phyloP scores from a whole-genome alignment of 2,329 filamentous ascomycete genomes.

The Allantophomopsis cytisporea region DNA sequence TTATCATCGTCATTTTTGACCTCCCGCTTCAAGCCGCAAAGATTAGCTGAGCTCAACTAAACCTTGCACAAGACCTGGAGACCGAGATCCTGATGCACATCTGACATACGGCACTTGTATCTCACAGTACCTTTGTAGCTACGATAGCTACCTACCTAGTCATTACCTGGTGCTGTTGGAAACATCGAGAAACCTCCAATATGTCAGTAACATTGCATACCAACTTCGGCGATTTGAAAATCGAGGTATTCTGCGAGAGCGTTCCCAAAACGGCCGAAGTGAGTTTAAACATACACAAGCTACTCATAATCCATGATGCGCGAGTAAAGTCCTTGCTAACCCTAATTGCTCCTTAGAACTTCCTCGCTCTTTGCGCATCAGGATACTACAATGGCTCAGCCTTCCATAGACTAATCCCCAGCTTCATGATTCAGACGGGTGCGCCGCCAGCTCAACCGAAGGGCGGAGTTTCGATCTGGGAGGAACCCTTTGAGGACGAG shows the following conservation, averaged over 20 bases:
- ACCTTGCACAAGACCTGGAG: too few relatives aligned
- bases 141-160: too few relatives aligned
- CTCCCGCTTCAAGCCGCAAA: too few relatives aligned
- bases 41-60: too few relatives aligned
- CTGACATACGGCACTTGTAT: too few relatives aligned
- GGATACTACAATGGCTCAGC: slow-evolving; percentile 62
- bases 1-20: too few relatives aligned
- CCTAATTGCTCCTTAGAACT: slow-evolving; percentile 46
- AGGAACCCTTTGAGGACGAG: slow-evolving; percentile 65
- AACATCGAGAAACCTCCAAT: slow-evolving; percentile 4
- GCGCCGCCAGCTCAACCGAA: slow-evolving; percentile 50
- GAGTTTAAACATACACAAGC: slow-evolving; percentile 12
- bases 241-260: slow-evolving; percentile 91
- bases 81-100: too few relatives aligned
- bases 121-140: too few relatives aligned
- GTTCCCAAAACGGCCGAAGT: slow-evolving; percentile 87
- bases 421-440: slow-evolving; percentile 72
- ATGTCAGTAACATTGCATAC: slow-evolving; percentile 75
- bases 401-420: slow-evolving; percentile 68
- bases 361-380: slow-evolving; percentile 74
- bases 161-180: too few relatives aligned
- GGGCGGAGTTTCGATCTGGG: slow-evolving; percentile 61
- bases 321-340: slow-evolving; percentile 5
- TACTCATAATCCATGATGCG: slow-evolving; percentile 1
- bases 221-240: slow-evolving; percentile 77